Percentiles rank a stretch among this genome's conserved stretches.
These are phyloP conservation scores for Globisporangium camurandrum DNA, from an alignment of 352 stramenopile species.

Conservation along the genomic window DNA sequence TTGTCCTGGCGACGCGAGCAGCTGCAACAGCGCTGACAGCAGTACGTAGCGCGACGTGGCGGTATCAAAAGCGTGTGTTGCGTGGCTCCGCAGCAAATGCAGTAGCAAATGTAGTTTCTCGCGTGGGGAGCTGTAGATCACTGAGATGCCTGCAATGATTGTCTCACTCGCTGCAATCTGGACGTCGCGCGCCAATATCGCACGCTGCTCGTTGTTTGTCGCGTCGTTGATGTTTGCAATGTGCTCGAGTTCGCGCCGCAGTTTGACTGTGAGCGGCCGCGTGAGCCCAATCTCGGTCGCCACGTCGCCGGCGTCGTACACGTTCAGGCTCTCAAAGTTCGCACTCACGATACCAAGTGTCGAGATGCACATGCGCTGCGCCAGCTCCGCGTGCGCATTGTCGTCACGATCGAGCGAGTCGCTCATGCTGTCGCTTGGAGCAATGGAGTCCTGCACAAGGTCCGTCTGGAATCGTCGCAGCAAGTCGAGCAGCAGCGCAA, in stretches of 20 bases:
- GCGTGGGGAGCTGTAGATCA: constrained; percentile 52
- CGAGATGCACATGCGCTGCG: constrained; percentile 21
- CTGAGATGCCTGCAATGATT: constrained; percentile 50
- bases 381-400: neutral
- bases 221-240: constrained; percentile 27
- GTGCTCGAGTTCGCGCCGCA: constrained; percentile 43
- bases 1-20: constrained; percentile 44
- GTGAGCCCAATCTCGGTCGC: constrained; percentile 30
- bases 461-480: constrained; percentile 28
- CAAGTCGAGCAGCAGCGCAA: constrained; percentile 42
- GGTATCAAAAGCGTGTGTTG: constrained; percentile 16
- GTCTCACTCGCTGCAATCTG: constrained; percentile 51
- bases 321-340: constrained; percentile 59
- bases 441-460: neutral
- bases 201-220: neutral
- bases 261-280: constrained; percentile 16
- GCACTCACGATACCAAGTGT: constrained; percentile 49
- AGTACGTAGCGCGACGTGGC: constrained; percentile 44
- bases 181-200: constrained; percentile 21
- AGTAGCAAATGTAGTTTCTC: constrained; percentile 69
- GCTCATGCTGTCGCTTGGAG: neutral
- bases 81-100: constrained; percentile 42
- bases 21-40: constrained; percentile 40
- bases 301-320: constrained; percentile 38
- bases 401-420: no score